Conservation (phyloP, 78 protist genomes). For the Dictyostelium capitatum region DNA sequence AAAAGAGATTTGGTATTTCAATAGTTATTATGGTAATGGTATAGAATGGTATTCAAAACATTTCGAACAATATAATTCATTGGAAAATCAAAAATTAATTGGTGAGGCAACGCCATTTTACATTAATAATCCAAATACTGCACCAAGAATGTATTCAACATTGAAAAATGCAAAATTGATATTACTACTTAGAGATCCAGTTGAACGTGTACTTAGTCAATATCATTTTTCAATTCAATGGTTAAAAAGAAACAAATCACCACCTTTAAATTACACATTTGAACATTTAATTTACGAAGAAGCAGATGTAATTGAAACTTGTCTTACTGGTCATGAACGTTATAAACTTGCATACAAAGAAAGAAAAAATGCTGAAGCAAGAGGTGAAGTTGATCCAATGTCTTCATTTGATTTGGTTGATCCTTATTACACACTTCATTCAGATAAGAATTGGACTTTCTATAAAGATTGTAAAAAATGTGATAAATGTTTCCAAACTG, state of each 20-base stretch:
- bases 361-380: neutral
- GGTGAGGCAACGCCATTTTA: conserved; percentile 78
- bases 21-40: conserved; percentile 48
- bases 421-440: conserved; percentile 17
- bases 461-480: conserved; percentile 48
- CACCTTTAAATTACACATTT: neutral
- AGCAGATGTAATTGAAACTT: conserved; percentile 60
- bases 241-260: conserved; percentile 15
- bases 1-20: conserved; percentile 73
- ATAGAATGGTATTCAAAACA: conserved; percentile 57
- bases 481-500: conserved; percentile 63
- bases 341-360: neutral
- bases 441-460: conserved; percentile 69
- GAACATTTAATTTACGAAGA: conserved; percentile 44
- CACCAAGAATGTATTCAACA: conserved; percentile 35
- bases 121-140: conserved; percentile 59
- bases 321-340: conserved; percentile 42
- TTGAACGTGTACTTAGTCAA: conserved; percentile 49
- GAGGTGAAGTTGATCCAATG: neutral
- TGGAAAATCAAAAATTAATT: conserved; percentile 40
- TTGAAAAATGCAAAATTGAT: conserved; percentile 31
- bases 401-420: neutral
- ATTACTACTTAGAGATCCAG: conserved; percentile 56
- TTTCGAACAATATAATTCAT: conserved; percentile 1
- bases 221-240: conserved; percentile 55